Evolutionary conservation across 202 grass and related monocot genomes (phyloP), one percentile per base, ranked within the genome.

Genomic region (Hordeum pubiflorum): DNA sequence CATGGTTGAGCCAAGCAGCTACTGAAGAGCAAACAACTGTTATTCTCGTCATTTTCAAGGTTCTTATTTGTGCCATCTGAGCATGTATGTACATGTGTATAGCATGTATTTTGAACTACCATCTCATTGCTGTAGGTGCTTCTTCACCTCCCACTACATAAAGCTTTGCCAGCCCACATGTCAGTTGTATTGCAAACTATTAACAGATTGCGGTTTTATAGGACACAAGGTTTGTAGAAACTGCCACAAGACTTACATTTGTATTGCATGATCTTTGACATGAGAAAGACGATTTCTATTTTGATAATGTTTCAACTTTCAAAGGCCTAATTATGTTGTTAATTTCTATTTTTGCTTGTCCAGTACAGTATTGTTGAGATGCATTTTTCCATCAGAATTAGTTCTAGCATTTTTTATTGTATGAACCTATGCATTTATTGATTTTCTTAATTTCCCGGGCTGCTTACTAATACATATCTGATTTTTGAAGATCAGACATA

Each of bases 401-500:
- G 18, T 39, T 84, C 23, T 81, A 76, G 54, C 52, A 56, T 46
- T 61, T 20, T 80, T 76, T 63, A 2, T 15, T 76, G 44, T 43
- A 37, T 66, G 54, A 76, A 67, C 52, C 65, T 73, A 41, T 27
- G 41, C 60, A 68, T 32, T 15, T 70, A 72, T 72, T 9, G 34
- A 46, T 70, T 34, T 56, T 56, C 55, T 67, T 74, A 77, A 50
- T 90, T 80, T 66, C 72, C 83, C 76, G 75, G 64, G 59, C 67
- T 81, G 52, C 65, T 79, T 89, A 81, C 72, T 87, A 65, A 50
- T 82, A 84, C 69, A 81, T 79, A 85, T 85, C 84, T 91, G 78
- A 81, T 99, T 88, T 98, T 88, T 91, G 85, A 93, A 93, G 74
- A 93, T 95, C 90, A 99, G 96, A 93, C 84, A 90, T 99, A 88